These are phyloP conservation scores for Calocera viscosa DNA, from an alignment of 768 basidiomycete species.

Conservation along the genomic window DNA sequence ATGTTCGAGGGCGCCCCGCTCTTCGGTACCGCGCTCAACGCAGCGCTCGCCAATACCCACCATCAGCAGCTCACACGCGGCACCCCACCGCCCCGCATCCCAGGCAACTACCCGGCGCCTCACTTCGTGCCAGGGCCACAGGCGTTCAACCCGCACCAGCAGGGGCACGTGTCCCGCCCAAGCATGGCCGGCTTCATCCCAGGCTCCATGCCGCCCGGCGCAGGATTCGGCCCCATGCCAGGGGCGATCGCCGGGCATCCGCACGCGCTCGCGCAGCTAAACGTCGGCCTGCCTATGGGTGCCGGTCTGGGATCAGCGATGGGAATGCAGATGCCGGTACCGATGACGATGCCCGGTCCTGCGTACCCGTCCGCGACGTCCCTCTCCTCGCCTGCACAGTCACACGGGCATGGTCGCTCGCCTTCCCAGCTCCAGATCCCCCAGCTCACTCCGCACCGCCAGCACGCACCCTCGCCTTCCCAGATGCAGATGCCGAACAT, in stretches of 20 bases:
- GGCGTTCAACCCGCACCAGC: not conserved
- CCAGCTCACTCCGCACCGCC: not conserved
- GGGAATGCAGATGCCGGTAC: not conserved
- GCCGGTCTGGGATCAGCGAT: not conserved
- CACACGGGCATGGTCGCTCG: conserved; percentile 1
- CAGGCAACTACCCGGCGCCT: not conserved
- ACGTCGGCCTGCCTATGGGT: not conserved
- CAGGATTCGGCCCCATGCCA: not conserved
- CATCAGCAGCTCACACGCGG: not conserved
- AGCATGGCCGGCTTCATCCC: conserved; percentile 5
- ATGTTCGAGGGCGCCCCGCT: not conserved
- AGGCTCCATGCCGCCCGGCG: not conserved
- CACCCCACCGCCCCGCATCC: not conserved
- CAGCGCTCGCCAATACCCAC: not conserved
- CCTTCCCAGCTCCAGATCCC: not conserved
- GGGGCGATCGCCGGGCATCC: not conserved
- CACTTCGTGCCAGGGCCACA: not conserved
- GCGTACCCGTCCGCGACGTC: not conserved
- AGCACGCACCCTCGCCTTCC: not conserved
- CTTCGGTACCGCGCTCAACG: not conserved
- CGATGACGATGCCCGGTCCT: not conserved
- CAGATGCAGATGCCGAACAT: not conserved
- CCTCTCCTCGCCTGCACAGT: not conserved
- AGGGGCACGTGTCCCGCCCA: not conserved
- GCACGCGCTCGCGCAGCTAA: not conserved